phyloP scores from a whole-genome alignment of 2,329 filamentous ascomycete genomes.

The Colletotrichum sp. region DNA sequence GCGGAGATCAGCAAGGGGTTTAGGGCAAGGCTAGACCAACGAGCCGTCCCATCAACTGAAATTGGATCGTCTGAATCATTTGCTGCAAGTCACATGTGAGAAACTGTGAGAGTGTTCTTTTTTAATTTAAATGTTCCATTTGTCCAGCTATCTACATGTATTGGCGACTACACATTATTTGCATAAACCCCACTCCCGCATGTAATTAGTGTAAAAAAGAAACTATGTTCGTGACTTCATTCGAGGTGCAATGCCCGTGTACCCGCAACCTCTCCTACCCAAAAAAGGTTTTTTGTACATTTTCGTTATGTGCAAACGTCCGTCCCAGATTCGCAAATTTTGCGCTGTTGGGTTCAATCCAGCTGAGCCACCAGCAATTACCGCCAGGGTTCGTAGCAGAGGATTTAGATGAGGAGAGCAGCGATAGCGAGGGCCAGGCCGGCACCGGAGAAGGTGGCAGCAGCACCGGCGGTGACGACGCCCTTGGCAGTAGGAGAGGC shows the following conservation, averaged over 20 bases:
- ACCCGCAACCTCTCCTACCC: background rate
- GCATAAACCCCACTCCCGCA: background rate
- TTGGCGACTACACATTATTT: background rate
- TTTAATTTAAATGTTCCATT: background rate
- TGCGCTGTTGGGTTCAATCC: background rate
- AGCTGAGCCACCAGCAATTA: background rate
- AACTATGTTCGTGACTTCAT: background rate
- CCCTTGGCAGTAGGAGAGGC: background rate
- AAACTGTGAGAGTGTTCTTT: background rate
- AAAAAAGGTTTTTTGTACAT: background rate
- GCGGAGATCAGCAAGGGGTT: background rate
- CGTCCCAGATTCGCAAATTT: background rate
- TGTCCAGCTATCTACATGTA: background rate
- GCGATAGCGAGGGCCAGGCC: background rate
- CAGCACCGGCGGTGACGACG: slow-evolving; percentile 13
- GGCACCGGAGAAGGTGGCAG: slow-evolving; percentile 7
- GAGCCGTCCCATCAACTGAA: background rate
- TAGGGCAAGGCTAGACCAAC: background rate
- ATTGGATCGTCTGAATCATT: background rate
- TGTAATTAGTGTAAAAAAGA: background rate
- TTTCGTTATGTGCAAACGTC: background rate
- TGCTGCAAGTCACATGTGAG: background rate
- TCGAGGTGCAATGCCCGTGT: background rate
- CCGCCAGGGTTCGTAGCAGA: background rate
- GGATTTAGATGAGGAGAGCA: slow-evolving; percentile 10